Evolutionary conservation across 176 grass and related monocot species (phyloP).

Genomic region (Eragrostis nindensis): DNA sequence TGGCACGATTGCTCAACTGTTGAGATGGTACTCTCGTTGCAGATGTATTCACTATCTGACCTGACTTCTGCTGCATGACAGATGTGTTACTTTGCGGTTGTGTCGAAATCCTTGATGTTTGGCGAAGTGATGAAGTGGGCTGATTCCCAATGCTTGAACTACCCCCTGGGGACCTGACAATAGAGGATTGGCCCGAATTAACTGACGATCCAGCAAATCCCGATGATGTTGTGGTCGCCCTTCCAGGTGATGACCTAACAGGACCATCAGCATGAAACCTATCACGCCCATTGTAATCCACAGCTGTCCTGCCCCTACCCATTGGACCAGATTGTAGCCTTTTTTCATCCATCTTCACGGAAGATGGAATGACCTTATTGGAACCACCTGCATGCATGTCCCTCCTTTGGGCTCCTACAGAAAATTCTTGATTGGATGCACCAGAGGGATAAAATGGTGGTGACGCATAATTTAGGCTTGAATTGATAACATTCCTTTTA

Average conservation of each 20-base stretch:
- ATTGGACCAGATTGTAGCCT: slow-evolving; percentile 56
- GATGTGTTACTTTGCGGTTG: slow-evolving; percentile 55
- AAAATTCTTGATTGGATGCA: slow-evolving; percentile 51
- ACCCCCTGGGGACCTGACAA: slow-evolving; percentile 53
- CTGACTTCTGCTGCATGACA: slow-evolving; percentile 56
- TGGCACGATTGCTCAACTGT: slow-evolving; percentile 46
- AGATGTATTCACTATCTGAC: slow-evolving; percentile 51
- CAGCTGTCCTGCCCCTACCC: slow-evolving; percentile 47
- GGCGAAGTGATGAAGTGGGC: slow-evolving; percentile 42
- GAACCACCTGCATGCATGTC: slow-evolving; percentile 53
- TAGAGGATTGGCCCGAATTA: slow-evolving; percentile 49
- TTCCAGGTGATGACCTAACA: slow-evolving; percentile 47
- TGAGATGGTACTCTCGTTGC: slow-evolving; percentile 46
- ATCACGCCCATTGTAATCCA: slow-evolving; percentile 55
- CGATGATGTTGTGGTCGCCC: slow-evolving; percentile 30
- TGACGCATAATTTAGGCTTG: slow-evolving; percentile 88
- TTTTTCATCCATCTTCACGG: slow-evolving; percentile 53
- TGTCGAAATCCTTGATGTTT: slow-evolving; percentile 53
- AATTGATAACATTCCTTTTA: slow-evolving; percentile 68
- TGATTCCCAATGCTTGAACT: slow-evolving; percentile 46
- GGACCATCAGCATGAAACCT: slow-evolving; percentile 56
- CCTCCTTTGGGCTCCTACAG: slow-evolving; percentile 52
- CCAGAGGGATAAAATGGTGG: slow-evolving; percentile 93
- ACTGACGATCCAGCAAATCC: slow-evolving; percentile 42
- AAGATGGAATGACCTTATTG: slow-evolving; percentile 60